Conservation (phyloP, 495 filamentous ascomycete species). For the Podospora comata region DNA sequence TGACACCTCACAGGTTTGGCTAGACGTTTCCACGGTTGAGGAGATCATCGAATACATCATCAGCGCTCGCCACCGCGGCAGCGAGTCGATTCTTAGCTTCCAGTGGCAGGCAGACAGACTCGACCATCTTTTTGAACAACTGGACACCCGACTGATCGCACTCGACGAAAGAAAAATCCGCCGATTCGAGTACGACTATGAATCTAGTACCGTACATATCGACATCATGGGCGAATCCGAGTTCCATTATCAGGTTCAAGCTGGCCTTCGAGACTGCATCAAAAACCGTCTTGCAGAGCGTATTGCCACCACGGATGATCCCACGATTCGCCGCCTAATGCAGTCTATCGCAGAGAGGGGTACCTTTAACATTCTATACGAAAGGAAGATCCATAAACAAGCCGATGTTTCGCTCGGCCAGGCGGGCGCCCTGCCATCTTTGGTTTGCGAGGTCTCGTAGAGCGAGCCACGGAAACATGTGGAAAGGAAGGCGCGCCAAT, state of each 20-base stretch:
- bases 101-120: slow-evolving; percentile 13
- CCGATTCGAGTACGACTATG: slow-evolving; percentile 18
- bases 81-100: slow-evolving; percentile 15
- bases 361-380: slow-evolving; percentile 6
- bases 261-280: slow-evolving; percentile 5
- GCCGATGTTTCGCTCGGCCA: slow-evolving; percentile 12
- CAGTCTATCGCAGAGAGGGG: neutral
- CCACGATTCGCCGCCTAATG: neutral
- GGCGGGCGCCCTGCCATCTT: slow-evolving; percentile 4
- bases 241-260: slow-evolving; percentile 12
- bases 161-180: slow-evolving; percentile 10
- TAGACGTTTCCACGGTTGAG: slow-evolving; percentile 13
- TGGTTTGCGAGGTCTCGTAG: slow-evolving; percentile 22
- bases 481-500: slow-evolving; percentile 13
- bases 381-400: slow-evolving; percentile 11
- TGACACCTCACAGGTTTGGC: slow-evolving; percentile 7
- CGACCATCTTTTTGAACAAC: neutral
- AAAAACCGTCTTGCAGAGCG: slow-evolving; percentile 1
- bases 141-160: slow-evolving; percentile 13
- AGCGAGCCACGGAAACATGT: slow-evolving; percentile 16
- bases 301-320: slow-evolving; percentile 1
- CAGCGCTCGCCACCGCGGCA: slow-evolving; percentile 11
- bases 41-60: slow-evolving; percentile 15
- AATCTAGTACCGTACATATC: slow-evolving; percentile 13
- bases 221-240: slow-evolving; percentile 15